Conservation (phyloP, 306 rosid species). For the Vigna reflexopilosa region DNA sequence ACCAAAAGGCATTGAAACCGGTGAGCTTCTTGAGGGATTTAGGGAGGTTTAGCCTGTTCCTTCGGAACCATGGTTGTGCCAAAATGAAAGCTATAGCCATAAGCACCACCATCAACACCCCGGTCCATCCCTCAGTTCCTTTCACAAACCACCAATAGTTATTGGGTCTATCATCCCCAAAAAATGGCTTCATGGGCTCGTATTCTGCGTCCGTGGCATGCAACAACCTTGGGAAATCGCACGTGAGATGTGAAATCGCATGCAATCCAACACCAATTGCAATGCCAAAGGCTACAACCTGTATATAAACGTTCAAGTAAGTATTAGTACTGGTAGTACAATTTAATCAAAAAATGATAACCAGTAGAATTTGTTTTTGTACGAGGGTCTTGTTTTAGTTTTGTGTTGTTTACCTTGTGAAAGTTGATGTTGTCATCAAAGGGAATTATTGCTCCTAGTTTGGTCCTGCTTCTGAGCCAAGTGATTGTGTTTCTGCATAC, state of each 20-base stretch:
- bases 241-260: conserved; percentile 75
- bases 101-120: conserved; percentile 80
- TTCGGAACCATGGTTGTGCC: conserved; percentile 91
- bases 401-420: conserved; percentile 59
- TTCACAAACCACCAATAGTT: conserved; percentile 97
- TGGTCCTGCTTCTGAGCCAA: conserved; percentile 81
- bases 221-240: conserved; percentile 80
- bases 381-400: no score
- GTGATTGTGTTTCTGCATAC: conserved; percentile 88
- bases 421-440: conserved; percentile 89
- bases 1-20: conserved; percentile 96
- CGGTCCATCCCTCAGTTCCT: conserved; percentile 93
- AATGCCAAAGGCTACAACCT: conserved; percentile 80
- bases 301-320: conserved; percentile 14
- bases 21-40: conserved; percentile 69
- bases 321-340: not conserved
- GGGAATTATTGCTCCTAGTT: conserved; percentile 63
- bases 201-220: conserved; percentile 66
- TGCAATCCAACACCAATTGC: conserved; percentile 72
- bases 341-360: not conserved
- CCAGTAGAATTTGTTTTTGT: not conserved
- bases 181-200: conserved; percentile 68
- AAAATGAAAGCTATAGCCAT: conserved; percentile 83
- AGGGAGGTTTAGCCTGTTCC: conserved; percentile 69
- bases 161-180: conserved; percentile 64